Conservation (phyloP, 768 basidiomycete genomes). For the Boletus vermiculosoides region DNA sequence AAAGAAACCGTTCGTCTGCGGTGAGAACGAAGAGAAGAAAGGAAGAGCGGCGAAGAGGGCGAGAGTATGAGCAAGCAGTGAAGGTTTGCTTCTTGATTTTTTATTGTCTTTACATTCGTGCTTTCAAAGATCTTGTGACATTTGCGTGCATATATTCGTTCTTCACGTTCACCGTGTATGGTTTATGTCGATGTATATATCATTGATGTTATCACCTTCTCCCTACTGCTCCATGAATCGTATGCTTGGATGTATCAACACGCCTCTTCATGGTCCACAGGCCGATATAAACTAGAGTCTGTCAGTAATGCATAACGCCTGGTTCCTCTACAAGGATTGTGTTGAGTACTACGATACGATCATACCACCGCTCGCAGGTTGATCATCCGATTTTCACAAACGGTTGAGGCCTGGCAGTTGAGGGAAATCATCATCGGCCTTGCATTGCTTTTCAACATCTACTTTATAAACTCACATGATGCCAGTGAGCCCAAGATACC, state of each 20-base stretch:
- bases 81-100: not conserved
- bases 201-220: not conserved
- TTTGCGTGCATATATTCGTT: slow-evolving; percentile 14
- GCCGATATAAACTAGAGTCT: not conserved
- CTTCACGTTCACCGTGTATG: slow-evolving; percentile 4
- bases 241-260: not conserved
- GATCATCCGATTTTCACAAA: not conserved
- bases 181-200: slow-evolving; percentile 1
- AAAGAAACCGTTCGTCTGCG: slow-evolving; percentile 54
- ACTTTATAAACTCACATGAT: not conserved
- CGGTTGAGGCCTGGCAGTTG: not conserved
- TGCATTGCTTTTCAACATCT: not conserved
- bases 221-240: not conserved
- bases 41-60: slow-evolving; percentile 17
- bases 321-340: not conserved
- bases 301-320: not conserved
- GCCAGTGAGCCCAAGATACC: not conserved
- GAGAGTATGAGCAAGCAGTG: slow-evolving; percentile 4
- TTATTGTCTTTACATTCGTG: slow-evolving; percentile 2
- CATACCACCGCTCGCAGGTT: not conserved
- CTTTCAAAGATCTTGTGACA: slow-evolving; percentile 7
- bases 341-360: not conserved
- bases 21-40: slow-evolving; percentile 75
- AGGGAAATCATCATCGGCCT: not conserved
- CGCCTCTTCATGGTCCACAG: not conserved